Conservation (phyloP, 2,329 filamentous ascomycete genomes). For the Chaetoscypha palmicola region DNA sequence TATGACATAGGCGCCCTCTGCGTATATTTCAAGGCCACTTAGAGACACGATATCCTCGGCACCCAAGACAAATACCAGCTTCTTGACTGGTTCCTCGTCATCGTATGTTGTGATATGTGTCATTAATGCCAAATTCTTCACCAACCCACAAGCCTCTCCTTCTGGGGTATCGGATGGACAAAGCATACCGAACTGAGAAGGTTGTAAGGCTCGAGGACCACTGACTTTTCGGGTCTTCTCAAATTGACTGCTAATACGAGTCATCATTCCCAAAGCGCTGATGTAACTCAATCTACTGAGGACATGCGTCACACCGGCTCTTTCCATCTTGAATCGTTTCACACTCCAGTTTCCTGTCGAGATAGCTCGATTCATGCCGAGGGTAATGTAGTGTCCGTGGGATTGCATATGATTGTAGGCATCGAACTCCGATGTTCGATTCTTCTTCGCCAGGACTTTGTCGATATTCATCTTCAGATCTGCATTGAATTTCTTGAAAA, state of each 20-base stretch:
- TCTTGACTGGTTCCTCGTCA: slow-evolving; percentile 82
- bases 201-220: slow-evolving; percentile 89
- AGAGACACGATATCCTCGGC: slow-evolving; percentile 75
- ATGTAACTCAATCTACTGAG: slow-evolving; percentile 95
- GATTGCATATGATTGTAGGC: slow-evolving; percentile 77
- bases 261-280: slow-evolving; percentile 98
- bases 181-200: slow-evolving; percentile 97
- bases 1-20: slow-evolving; percentile 76
- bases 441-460: slow-evolving; percentile 90
- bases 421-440: slow-evolving; percentile 81
- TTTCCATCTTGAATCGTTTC: slow-evolving; percentile 98
- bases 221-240: slow-evolving; percentile 97
- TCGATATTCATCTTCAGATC: slow-evolving; percentile 91
- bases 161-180: slow-evolving; percentile 96
- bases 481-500: slow-evolving; percentile 91
- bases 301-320: slow-evolving; percentile 93
- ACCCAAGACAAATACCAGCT: slow-evolving; percentile 80
- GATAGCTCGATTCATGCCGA: slow-evolving; percentile 91
- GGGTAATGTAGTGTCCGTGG: slow-evolving; percentile 79
- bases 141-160: slow-evolving; percentile 94
- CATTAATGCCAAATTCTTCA: slow-evolving; percentile 98
- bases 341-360: slow-evolving; percentile 97
- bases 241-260: slow-evolving; percentile 94
- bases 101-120: slow-evolving; percentile 98
- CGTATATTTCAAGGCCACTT: slow-evolving; percentile 80